A percentile compares a stretch with the other conserved stretches of the same genome.
Evolutionary conservation across 2,329 filamentous ascomycete genomes (phyloP).

Genomic region (Neoscytalidium dimidiatum): DNA sequence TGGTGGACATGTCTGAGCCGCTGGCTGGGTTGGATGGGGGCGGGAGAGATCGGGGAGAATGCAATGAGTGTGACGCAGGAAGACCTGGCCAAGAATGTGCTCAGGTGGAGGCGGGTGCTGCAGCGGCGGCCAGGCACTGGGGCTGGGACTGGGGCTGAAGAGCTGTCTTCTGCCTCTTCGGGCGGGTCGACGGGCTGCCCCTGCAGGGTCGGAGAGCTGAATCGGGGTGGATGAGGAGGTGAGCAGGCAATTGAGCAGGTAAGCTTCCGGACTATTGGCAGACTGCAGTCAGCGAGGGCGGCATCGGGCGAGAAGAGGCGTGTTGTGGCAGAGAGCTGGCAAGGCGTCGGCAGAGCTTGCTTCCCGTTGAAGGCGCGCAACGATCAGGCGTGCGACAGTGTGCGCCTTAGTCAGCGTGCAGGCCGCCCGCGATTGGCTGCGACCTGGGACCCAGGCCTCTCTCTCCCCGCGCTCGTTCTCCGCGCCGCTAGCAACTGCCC

Average conservation of each 20-base stretch:
- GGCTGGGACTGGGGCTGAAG: background rate
- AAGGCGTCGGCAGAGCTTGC: background rate
- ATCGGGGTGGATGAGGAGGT: background rate
- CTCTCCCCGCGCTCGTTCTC: background rate
- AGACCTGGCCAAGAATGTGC: background rate
- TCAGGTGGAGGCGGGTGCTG: background rate
- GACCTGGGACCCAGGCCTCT: background rate
- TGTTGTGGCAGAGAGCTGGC: background rate
- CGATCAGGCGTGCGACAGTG: conserved; percentile 3
- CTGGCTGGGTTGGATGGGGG: background rate
- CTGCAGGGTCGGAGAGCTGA: conserved; percentile 6
- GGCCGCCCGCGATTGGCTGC: background rate
- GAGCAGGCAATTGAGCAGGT: background rate
- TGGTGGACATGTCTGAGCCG: background rate
- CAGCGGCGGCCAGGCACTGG: background rate
- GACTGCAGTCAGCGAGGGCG: conserved; percentile 11
- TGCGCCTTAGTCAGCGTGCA: conserved; percentile 1
- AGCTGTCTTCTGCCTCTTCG: background rate
- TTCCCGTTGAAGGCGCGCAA: background rate
- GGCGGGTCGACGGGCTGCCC: background rate
- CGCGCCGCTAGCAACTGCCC: background rate
- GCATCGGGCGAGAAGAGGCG: conserved; percentile 9
- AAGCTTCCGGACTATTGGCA: background rate
- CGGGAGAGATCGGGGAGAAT: conserved; percentile 1
- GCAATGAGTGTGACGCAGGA: background rate